Evolutionary conservation across 108 stramenopile species (phyloP), one percentile per base, ranked within the genome.

Genomic region (Cyclostephanos invisitatus): DNA sequence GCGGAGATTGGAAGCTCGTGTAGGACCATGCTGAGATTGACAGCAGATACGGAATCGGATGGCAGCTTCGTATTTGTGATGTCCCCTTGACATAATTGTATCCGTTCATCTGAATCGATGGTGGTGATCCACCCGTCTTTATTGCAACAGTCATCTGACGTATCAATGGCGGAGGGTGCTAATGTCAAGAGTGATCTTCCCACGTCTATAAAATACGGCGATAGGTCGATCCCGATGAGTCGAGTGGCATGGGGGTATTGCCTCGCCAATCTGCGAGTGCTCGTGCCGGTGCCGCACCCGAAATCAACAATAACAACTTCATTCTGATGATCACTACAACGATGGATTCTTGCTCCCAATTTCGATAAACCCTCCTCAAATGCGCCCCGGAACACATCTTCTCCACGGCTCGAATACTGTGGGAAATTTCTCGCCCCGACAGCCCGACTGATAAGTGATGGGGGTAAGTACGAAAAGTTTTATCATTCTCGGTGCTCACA

Each of bases 391-490:
- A 93, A 93, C 7, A 86, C 88, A 64, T 89, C 86, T 77, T 90
- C 92, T 14, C 92, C 92, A 7, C 71, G 49, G 14, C 67, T 59
- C 36, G 87, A 85, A 72, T 78, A 85, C 49, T 72, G 48, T 24
- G 92, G 92, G 75, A 90, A 93, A 56, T 93, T 93, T 5, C 92
- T 56, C 15, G 92, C 89, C 6, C 92, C 92, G 18, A 93, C 84
- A 17, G 89, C 80, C 27, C 80, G 63, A 67, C 77, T 80, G 60
- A 18, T 21, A 61, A 10, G n/a, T 14, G 60, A 61, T 40, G 8
- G 3, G 28, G 27, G 0, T 17, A 59, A n/a, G 15, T 57, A 28
- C 4, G 5, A 2, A 59, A 35, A 35, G 27, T 1, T 7, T 37
- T 14, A 59, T 54, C 53, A 15, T 46, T 46, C 22, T 18, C 14